phyloP scores from a whole-genome alignment of 2,329 filamentous ascomycete species.

The Iodosphaeria phyllophila region DNA sequence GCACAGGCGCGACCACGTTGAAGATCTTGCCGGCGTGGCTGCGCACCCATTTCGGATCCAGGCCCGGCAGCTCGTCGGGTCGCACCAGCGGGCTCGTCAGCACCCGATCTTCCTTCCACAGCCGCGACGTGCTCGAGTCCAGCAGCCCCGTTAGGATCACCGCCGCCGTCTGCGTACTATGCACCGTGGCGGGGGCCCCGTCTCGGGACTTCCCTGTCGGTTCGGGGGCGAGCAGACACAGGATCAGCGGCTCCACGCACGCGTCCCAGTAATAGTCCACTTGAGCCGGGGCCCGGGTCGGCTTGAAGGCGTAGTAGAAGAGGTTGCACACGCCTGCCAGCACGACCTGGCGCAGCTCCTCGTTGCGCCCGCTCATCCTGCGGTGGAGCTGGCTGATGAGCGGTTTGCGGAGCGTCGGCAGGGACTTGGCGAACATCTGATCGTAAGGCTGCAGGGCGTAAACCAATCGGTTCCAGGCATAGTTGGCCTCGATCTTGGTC shows the following conservation, averaged over 20 bases:
- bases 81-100: constrained; percentile 37
- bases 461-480: constrained; percentile 73
- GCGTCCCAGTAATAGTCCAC: constrained; percentile 65
- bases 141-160: constrained; percentile 58
- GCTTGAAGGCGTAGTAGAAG: constrained; percentile 66
- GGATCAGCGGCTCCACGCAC: constrained; percentile 47
- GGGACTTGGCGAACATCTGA: constrained; percentile 35
- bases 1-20: constrained; percentile 34
- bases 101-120: constrained; percentile 62
- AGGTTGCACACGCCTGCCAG: constrained; percentile 62
- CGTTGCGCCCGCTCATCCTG: constrained; percentile 35
- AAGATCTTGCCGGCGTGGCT: constrained; percentile 51
- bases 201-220: constrained; percentile 15
- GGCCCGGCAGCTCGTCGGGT: constrained; percentile 59
- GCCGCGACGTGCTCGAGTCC: constrained; percentile 32
- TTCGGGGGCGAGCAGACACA: constrained; percentile 27
- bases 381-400: constrained; percentile 50
- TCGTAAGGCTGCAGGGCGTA: constrained; percentile 52
- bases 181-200: constrained; percentile 29
- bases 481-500: constrained; percentile 58
- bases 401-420: constrained; percentile 40
- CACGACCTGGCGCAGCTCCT: constrained; percentile 36
- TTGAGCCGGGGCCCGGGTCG: constrained; percentile 43
- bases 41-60: constrained; percentile 79
- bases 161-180: too few relatives aligned